phyloP scores from a whole-genome alignment of 331 rosid species.

The Malus hybrid region DNA sequence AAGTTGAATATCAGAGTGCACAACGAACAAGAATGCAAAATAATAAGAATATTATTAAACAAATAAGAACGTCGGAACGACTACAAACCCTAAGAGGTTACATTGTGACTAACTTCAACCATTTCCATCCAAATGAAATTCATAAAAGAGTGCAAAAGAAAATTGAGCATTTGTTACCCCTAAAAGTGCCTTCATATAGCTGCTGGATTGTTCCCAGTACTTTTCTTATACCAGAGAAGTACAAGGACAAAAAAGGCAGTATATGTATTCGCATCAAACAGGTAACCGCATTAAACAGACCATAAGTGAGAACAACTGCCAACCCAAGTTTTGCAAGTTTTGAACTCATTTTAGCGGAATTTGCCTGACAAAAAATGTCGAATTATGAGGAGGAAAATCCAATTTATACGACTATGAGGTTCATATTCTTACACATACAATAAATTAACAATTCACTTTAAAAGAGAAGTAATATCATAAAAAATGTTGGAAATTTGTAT shows the following conservation, averaged over 20 bases:
- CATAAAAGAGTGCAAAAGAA: not conserved
- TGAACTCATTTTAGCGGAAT: not conserved
- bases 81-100: no score
- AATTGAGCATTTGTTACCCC: not conserved
- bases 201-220: conserved; percentile 1
- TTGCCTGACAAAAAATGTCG: not conserved
- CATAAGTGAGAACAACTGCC: not conserved
- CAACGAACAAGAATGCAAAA: no score
- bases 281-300: not conserved
- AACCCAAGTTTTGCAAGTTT: conserved; percentile 7
- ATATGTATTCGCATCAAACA: not conserved
- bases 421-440: not conserved
- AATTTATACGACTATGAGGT: not conserved
- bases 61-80: no score
- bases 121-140: not conserved
- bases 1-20: no score
- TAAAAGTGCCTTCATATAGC: not conserved
- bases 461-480: no score
- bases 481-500: not conserved
- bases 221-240: conserved; percentile 3
- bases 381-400: not conserved
- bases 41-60: no score
- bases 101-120: no score
- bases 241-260: not conserved
- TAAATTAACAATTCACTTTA: no score